Conservation (phyloP, 2,329 filamentous ascomycete species). For the Venturia nashicola region DNA sequence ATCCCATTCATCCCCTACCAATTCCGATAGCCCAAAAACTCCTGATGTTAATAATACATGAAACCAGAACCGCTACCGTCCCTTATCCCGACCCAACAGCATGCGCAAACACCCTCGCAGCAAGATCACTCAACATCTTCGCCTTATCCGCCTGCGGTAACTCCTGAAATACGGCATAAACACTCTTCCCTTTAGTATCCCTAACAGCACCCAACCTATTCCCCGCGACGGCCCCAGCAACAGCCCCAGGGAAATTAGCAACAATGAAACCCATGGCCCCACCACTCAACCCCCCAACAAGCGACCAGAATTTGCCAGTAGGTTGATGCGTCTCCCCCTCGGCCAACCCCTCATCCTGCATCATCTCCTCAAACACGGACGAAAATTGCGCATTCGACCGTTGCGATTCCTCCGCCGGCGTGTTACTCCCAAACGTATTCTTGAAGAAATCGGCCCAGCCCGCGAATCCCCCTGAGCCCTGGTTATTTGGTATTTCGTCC, state of each 20-base stretch:
- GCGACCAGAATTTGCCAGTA: slow-evolving; percentile 71
- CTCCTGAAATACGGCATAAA: slow-evolving; percentile 84
- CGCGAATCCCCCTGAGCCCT: slow-evolving; percentile 44
- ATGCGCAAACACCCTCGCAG: slow-evolving; percentile 75
- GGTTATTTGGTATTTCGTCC: slow-evolving; percentile 35
- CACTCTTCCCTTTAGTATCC: slow-evolving; percentile 87
- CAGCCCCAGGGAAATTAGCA: slow-evolving; percentile 76
- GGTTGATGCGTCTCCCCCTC: slow-evolving; percentile 49
- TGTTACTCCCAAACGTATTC: slow-evolving; percentile 15
- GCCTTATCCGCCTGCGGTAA: slow-evolving; percentile 74
- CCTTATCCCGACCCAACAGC: slow-evolving; percentile 35
- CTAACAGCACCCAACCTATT: slow-evolving; percentile 83
- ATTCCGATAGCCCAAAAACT: background rate
- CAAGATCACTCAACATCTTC: slow-evolving; percentile 69
- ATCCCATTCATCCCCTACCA: background rate
- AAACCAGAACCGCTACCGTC: background rate
- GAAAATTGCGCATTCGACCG: slow-evolving; percentile 58
- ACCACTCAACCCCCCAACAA: slow-evolving; percentile 76
- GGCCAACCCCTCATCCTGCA: slow-evolving; percentile 51
- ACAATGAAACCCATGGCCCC: slow-evolving; percentile 91
- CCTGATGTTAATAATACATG: background rate
- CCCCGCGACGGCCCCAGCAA: slow-evolving; percentile 85
- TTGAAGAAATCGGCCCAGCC: slow-evolving; percentile 63
- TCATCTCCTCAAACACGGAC: slow-evolving; percentile 46
- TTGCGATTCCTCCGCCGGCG: slow-evolving; percentile 1